Evolutionary conservation across 768 basidiomycete species (phyloP), one percentile per base, ranked within the genome.

Genomic region (Serendipita indica): DNA sequence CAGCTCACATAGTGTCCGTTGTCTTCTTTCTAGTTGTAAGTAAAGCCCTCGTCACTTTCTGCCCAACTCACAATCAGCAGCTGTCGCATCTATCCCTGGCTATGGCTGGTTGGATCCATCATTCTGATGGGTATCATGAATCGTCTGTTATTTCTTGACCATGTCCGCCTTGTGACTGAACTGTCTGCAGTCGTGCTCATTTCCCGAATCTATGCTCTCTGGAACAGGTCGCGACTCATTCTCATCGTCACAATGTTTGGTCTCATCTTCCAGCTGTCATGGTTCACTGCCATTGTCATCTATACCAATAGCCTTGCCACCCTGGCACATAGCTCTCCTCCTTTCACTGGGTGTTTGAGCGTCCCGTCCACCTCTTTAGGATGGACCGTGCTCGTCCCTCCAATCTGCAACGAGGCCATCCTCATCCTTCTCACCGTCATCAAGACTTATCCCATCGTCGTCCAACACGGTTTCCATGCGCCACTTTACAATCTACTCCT

Each of bases 171-270:
- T 20, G 10, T 27, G 10, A 10, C n/a, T n/a, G n/a, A n/a, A n/a
- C n/a, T n/a, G n/a, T n/a, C n/a, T n/a, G 32, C 22, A 54, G 49
- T 54, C 32, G 49, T 28, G n/a, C 20, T 54, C 22, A 54, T 54
- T 16, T 27, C 49, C 10, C 49, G 49, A 22, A 28, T 54, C 20
- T 54, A 54, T 54, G 49, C 49, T 1, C 49, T 54, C 10, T 54
- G 49, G 49, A 54, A 54, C 22, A 18, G 49, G 10, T 25, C 20
- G 4, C 2, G 30, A 27, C 49, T 3, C 22, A 12, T 54, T 28
- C 49, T 54, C 16, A 1, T 54, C 30, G 32, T 32, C 1, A 4
- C 30, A 4, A 27, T 28, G 10, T 54, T 54, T 10, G 3, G 20
- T 28, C 22, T 32, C 1, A 28, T 54, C 10, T n/a, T n/a, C n/a